A percentile compares a stretch with the other conserved stretches of the same genome.
Conservation (phyloP, 1,284 basidiomycete species). For the Phenoliferia sp. region DNA sequence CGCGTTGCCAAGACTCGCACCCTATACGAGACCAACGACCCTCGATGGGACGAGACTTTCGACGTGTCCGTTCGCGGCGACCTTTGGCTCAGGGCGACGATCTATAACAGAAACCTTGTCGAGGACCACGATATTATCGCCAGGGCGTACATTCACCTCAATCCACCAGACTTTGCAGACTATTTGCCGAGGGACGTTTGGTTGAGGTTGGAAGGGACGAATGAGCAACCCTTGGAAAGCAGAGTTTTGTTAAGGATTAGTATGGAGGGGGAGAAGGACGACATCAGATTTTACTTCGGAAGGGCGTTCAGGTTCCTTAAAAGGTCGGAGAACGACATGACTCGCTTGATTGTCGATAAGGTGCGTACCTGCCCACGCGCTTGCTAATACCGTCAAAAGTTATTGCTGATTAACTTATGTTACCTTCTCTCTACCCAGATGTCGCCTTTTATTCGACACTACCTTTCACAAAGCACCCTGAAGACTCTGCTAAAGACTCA, state of each 20-base stretch:
- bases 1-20: slow-evolving; percentile 92
- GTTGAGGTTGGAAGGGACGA: slow-evolving; percentile 68
- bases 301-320: slow-evolving; percentile 91
- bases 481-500: slow-evolving; percentile 33
- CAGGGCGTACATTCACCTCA: slow-evolving; percentile 84
- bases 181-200: slow-evolving; percentile 86
- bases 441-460: slow-evolving; percentile 87
- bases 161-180: slow-evolving; percentile 83
- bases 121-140: slow-evolving; percentile 56
- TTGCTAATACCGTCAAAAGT: neutral
- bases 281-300: slow-evolving; percentile 96
- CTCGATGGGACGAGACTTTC: slow-evolving; percentile 96
- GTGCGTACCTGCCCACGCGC: slow-evolving; percentile 44
- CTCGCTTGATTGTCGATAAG: slow-evolving; percentile 94
- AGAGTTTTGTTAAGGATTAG: slow-evolving; percentile 82
- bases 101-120: slow-evolving; percentile 81
- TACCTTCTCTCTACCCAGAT: slow-evolving; percentile 60
- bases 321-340: slow-evolving; percentile 92
- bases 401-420: too few relatives aligned
- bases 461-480: slow-evolving; percentile 59
- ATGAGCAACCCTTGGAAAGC: slow-evolving; percentile 41
- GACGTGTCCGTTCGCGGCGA: slow-evolving; percentile 76
- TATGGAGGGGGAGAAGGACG: slow-evolving; percentile 93
- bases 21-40: slow-evolving; percentile 83
- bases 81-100: slow-evolving; percentile 93